Evolutionary conservation across 148 eudicot genomes (phyloP).

Genomic region (Vaccinium vitisidaea): DNA sequence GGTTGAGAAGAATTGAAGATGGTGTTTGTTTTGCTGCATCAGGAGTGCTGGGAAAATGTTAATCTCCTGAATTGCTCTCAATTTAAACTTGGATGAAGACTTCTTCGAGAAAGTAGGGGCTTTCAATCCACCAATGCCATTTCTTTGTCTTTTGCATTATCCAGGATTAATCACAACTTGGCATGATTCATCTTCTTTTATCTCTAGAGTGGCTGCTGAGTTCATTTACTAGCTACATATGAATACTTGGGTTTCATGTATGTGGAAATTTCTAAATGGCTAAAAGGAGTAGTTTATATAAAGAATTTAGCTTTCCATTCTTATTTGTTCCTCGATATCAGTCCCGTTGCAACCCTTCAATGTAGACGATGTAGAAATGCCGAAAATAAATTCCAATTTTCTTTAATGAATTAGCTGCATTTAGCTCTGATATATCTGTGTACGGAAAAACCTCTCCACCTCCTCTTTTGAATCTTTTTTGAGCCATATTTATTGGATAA

Average conservation of each 20-base stretch:
- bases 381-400: no score
- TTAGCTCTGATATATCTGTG: no score
- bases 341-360: background rate
- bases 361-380: background rate
- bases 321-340: background rate
- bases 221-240: no score
- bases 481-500: no score
- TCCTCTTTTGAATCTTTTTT: no score
- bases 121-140: slow-evolving; percentile 40
- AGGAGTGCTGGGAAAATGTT: slow-evolving; percentile 60
- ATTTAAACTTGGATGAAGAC: slow-evolving; percentile 62
- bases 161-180: slow-evolving; percentile 45
- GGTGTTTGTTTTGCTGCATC: slow-evolving; percentile 23
- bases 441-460: no score
- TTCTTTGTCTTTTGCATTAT: slow-evolving; percentile 78
- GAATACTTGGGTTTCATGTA: no score
- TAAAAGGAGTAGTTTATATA: no score
- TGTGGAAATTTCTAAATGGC: no score
- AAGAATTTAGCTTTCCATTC: background rate
- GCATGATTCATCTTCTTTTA: background rate
- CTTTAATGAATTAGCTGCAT: no score
- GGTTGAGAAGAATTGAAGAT: background rate
- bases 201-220: background rate
- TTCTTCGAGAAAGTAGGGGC: slow-evolving; percentile 60
- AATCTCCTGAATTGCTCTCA: slow-evolving; percentile 55